Evolutionary conservation across 2,329 filamentous ascomycete genomes (phyloP).

Genomic region (Hymenoscyphus linearis): DNA sequence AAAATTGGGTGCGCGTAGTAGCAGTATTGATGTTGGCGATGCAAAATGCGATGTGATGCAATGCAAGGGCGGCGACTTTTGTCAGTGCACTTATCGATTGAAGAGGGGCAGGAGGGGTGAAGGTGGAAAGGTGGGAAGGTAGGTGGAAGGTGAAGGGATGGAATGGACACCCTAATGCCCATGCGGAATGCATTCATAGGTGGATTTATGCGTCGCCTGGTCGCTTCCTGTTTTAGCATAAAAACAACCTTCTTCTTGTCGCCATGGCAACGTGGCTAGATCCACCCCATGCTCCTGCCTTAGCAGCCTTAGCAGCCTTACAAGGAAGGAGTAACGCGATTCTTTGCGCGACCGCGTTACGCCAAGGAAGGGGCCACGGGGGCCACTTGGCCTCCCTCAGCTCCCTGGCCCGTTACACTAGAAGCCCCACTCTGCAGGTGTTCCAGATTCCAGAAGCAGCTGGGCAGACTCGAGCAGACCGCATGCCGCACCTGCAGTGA

Average conservation of each 20-base stretch:
- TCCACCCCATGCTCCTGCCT: too few relatives aligned
- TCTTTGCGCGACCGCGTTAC: constrained; percentile 10
- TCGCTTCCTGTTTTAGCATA: background rate
- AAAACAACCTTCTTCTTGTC: background rate
- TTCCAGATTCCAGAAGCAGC: too few relatives aligned
- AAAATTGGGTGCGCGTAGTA: background rate
- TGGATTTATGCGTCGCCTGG: background rate
- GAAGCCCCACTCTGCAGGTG: background rate
- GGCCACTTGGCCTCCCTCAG: too few relatives aligned
- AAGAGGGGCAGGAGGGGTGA: background rate
- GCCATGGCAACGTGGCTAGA: background rate
- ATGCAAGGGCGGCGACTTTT: constrained; percentile 12
- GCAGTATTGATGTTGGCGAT: constrained; percentile 17
- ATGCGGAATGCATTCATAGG: background rate
- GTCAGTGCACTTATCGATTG: constrained; percentile 27
- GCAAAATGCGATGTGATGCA: constrained; percentile 11
- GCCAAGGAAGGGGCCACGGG: constrained; percentile 2
- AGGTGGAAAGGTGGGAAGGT: too few relatives aligned
- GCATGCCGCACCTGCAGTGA: too few relatives aligned
- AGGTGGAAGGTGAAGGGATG: constrained; percentile 14
- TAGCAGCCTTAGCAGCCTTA: background rate
- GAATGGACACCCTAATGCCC: constrained; percentile 12
- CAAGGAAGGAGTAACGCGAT: constrained; percentile 2
- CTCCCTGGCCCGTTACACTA: too few relatives aligned
- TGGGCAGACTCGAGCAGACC: too few relatives aligned